A percentile compares a stretch with the other conserved stretches of the same genome.
Conservation (phyloP, 805 yeast genomes). For the Komagataella kurtzmanii region DNA sequence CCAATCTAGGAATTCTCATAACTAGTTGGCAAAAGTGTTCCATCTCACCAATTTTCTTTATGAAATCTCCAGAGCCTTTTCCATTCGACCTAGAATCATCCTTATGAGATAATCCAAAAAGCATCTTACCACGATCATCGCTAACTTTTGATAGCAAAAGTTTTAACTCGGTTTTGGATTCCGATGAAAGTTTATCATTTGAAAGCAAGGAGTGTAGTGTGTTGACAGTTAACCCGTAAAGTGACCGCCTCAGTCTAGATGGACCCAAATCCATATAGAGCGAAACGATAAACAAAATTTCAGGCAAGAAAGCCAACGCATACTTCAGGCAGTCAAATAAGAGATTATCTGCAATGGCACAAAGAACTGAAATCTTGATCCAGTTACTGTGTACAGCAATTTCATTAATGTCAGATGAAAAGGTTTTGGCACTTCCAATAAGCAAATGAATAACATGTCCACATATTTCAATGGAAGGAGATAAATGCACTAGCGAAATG, state of each 20-base stretch:
- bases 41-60: constrained; percentile 30
- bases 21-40: constrained; percentile 48
- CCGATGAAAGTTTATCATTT: constrained; percentile 33
- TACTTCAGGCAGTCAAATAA: constrained; percentile 57
- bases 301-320: constrained; percentile 57
- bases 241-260: constrained; percentile 41
- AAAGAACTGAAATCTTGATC: constrained; percentile 59
- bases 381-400: constrained; percentile 42
- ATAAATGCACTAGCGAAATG: constrained; percentile 44
- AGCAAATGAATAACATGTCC: constrained; percentile 48
- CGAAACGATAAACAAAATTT: constrained; percentile 54
- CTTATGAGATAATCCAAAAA: constrained; percentile 57
- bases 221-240: constrained; percentile 51
- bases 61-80: constrained; percentile 18
- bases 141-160: constrained; percentile 31
- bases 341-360: constrained; percentile 46
- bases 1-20: constrained; percentile 33
- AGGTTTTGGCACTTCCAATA: constrained; percentile 36
- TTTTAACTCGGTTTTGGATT: constrained; percentile 26
- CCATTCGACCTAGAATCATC: constrained; percentile 13
- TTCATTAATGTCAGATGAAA: constrained; percentile 30
- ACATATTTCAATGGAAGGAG: constrained; percentile 64
- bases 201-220: constrained; percentile 56
- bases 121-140: constrained; percentile 53
- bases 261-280: constrained; percentile 40